A percentile compares a stretch with the other conserved stretches of the same genome.
These are phyloP conservation scores for Yarrowia sp. DNA, from an alignment of 805 yeast genomes.

Conservation along the genomic window DNA sequence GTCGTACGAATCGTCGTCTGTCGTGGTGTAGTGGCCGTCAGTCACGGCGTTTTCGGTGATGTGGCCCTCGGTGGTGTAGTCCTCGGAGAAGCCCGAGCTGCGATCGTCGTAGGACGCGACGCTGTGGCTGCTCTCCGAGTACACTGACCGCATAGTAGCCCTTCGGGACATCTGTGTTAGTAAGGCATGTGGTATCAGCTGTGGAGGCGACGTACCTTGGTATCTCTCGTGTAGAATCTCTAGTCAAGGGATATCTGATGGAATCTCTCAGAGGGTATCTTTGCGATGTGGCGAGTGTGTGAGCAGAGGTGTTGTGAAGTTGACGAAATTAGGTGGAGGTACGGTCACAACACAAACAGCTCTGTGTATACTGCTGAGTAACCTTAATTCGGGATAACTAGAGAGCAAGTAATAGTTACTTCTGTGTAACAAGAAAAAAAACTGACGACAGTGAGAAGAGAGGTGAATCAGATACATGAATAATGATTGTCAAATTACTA, in stretches of 20 bases:
- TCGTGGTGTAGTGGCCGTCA: slow-evolving; percentile 15
- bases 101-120: neutral
- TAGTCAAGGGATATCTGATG: neutral
- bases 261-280: slow-evolving; percentile 7
- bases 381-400: neutral
- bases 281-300: neutral
- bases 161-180: slow-evolving; percentile 24
- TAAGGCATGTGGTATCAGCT: neutral
- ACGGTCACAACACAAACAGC: neutral
- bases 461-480: too few relatives aligned
- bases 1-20: slow-evolving; percentile 21
- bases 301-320: neutral
- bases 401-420: neutral
- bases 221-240: neutral
- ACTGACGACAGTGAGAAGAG: too few relatives aligned
- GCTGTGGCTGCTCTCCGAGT: slow-evolving; percentile 16
- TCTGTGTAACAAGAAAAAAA: too few relatives aligned
- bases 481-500: too few relatives aligned
- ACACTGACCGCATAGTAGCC: slow-evolving; percentile 16
- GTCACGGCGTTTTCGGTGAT: neutral
- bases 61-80: slow-evolving; percentile 7
- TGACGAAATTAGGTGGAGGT: neutral
- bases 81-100: slow-evolving; percentile 21
- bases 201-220: too few relatives aligned
- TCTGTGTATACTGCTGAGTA: neutral